Evolutionary conservation across 78 protist species (phyloP).

Genomic region (Polysphondylium violaceum): DNA sequence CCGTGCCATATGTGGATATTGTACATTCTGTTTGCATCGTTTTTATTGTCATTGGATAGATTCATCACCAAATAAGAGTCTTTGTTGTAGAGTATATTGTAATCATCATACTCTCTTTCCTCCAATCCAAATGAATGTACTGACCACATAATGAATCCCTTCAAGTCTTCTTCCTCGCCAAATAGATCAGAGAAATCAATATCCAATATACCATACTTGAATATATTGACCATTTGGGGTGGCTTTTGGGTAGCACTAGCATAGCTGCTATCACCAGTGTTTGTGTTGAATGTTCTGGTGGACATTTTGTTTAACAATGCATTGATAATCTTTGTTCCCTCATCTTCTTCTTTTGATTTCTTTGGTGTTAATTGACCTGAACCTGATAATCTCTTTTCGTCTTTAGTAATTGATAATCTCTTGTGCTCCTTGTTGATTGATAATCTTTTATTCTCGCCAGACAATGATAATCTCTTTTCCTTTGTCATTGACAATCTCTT

Average conservation of each 20-base stretch:
- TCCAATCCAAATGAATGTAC: conserved; percentile 47
- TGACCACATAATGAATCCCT: conserved; percentile 56
- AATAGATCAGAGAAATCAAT: conserved; percentile 46
- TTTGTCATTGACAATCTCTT: not conserved
- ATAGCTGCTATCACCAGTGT: too few relatives aligned
- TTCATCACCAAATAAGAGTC: conserved; percentile 58
- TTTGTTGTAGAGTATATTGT: conserved; percentile 19
- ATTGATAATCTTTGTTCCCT: conserved; percentile 53
- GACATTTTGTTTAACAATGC: conserved; percentile 44
- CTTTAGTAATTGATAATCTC: too few relatives aligned
- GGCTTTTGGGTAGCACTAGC: conserved; percentile 27
- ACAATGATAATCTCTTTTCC: not conserved
- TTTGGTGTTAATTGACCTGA: not conserved
- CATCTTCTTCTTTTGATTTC: conserved; percentile 12
- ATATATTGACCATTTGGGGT: conserved; percentile 44
- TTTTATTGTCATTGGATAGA: conserved; percentile 7
- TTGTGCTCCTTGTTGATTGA: not conserved
- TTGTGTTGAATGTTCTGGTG: not conserved
- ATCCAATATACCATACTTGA: conserved; percentile 62
- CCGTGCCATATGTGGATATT: conserved; percentile 66
- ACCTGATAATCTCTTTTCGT: not conserved
- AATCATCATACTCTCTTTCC: conserved; percentile 68
- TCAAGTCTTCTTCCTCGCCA: conserved; percentile 57
- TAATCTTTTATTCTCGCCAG: not conserved
- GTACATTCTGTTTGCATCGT: conserved; percentile 7